Evolutionary conservation across 1,284 basidiomycete species (phyloP), one percentile per base, ranked within the genome.

Genomic region (Sphagnurus paluster): DNA sequence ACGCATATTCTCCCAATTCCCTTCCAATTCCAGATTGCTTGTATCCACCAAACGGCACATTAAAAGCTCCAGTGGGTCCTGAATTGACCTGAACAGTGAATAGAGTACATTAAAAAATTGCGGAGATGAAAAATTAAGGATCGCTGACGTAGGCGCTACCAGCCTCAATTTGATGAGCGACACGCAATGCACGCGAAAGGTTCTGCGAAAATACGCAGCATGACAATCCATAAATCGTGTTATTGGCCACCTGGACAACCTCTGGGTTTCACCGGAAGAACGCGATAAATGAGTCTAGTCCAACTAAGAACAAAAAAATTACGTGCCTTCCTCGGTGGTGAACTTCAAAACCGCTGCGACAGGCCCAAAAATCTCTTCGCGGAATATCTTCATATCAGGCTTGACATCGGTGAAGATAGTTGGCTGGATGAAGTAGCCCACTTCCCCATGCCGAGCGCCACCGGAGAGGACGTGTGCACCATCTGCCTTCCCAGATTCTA

Each of bases 321-420:
- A 39, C 55, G 7, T n/a, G 64, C 39, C 88, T 38, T 72, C 70
- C 54, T 84, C 83, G 44, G 81, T 74, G 55, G 79, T 69, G 66
- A 90, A 90, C 65, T 85, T 85, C 68, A 84, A 77, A 10, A 90
- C 66, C 26, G 84, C 84, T 44, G 79, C 80, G 40, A 90, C 86
- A 35, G 93, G 93, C 8, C 90, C 93, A 61, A 94, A 93, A 62
- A 94, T 93, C 69, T 96, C 93, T 70, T 97, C 93, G 60, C 78
- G 70, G 49, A 90, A 84, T 61, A 97, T 95, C 70, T 80, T 85
- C 88, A 93, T 93, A 52, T 87, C 76, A 21, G 83, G 75, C 39
- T 74, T 78, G 35, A 81, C 80, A 61, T 93, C 75, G 26, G 85
- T 86, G 77, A 95, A 95, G 66, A 96, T 81, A 25, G 92, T 95